phyloP scores from a whole-genome alignment of 2,329 filamentous ascomycete genomes.

The Trichophyton verrucosum region DNA sequence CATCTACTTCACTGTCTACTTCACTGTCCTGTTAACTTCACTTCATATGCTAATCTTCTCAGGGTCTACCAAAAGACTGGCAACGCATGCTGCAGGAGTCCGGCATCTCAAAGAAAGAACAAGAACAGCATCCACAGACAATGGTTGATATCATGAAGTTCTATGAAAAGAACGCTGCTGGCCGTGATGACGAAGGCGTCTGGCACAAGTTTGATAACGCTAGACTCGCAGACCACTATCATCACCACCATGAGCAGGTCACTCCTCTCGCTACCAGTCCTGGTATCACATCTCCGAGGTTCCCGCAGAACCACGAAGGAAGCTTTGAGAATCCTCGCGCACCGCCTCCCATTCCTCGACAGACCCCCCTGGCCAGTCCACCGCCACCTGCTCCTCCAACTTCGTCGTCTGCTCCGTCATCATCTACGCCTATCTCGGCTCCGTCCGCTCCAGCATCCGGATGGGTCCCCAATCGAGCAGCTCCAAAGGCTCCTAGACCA shows the following conservation, averaged over 20 bases:
- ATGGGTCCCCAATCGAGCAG: slow-evolving; percentile 68
- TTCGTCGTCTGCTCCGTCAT: not conserved
- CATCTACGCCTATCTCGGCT: too few relatives aligned
- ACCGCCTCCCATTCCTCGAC: slow-evolving; percentile 69
- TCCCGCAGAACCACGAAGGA: slow-evolving; percentile 77
- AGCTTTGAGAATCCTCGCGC: slow-evolving; percentile 96
- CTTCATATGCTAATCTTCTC: not conserved
- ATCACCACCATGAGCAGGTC: slow-evolving; percentile 30
- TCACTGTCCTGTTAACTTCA: too few relatives aligned
- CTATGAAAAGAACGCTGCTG: slow-evolving; percentile 87
- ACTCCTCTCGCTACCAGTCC: slow-evolving; percentile 41
- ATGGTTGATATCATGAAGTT: slow-evolving; percentile 93
- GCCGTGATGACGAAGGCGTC: slow-evolving; percentile 68
- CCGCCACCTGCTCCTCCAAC: slow-evolving; percentile 35
- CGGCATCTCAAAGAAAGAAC: slow-evolving; percentile 90
- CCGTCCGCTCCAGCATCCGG: slow-evolving; percentile 29
- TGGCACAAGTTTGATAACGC: slow-evolving; percentile 96
- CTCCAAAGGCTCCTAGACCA: slow-evolving; percentile 65
- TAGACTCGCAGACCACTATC: slow-evolving; percentile 34
- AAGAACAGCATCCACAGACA: slow-evolving; percentile 88
- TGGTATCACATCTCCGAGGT: slow-evolving; percentile 52
- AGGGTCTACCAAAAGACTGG: slow-evolving; percentile 97
- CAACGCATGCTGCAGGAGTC: slow-evolving; percentile 89
- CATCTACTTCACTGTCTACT: too few relatives aligned
- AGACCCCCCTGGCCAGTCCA: slow-evolving; percentile 23